Conservation (phyloP, 2,329 filamentous ascomycete species). For the Graphilbum fragrans region DNA sequence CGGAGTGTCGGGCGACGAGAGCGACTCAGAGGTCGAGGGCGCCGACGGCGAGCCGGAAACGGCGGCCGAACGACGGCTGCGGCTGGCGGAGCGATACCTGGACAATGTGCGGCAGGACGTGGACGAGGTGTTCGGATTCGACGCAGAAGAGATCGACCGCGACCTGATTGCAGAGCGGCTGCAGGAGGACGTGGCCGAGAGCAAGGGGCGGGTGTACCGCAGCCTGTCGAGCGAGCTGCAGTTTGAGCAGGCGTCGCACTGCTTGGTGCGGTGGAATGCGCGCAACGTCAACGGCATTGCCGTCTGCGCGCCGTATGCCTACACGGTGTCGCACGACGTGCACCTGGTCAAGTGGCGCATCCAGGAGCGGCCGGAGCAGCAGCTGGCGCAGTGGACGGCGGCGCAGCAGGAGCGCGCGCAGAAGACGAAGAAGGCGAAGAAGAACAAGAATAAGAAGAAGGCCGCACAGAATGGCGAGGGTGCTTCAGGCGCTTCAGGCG, state of each 20-base stretch:
- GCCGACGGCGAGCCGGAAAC: slow-evolving; percentile 69
- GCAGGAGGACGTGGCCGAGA: slow-evolving; percentile 84
- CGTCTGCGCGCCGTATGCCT: slow-evolving; percentile 66
- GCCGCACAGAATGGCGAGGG: not conserved
- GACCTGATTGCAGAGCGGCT: slow-evolving; percentile 85
- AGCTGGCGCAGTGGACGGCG: slow-evolving; percentile 45
- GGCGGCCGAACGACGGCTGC: slow-evolving; percentile 72
- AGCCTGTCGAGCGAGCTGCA: slow-evolving; percentile 63
- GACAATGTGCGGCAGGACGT: slow-evolving; percentile 79
- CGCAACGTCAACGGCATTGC: slow-evolving; percentile 70
- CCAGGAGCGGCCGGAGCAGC: slow-evolving; percentile 49
- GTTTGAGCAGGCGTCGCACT: slow-evolving; percentile 54
- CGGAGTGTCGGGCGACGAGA: slow-evolving; percentile 23
- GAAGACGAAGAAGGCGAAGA: slow-evolving; percentile 37
- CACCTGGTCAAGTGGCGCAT: slow-evolving; percentile 83
- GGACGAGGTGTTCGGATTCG: slow-evolving; percentile 67
- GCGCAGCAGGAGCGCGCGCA: slow-evolving; percentile 25
- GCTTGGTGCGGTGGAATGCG: slow-evolving; percentile 68
- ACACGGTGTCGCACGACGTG: slow-evolving; percentile 79
- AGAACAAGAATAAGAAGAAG: slow-evolving; percentile 39
- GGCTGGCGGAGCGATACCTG: slow-evolving; percentile 84
- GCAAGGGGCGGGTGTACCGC: slow-evolving; percentile 80
- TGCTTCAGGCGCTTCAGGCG: too few species aligned
- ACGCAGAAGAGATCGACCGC: slow-evolving; percentile 84
- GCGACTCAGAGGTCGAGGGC: slow-evolving; percentile 32